Percentiles rank a stretch among this genome's conserved stretches.
phyloP scores from a whole-genome alignment of 345 rosid species.

The Laguncularia racemosa region DNA sequence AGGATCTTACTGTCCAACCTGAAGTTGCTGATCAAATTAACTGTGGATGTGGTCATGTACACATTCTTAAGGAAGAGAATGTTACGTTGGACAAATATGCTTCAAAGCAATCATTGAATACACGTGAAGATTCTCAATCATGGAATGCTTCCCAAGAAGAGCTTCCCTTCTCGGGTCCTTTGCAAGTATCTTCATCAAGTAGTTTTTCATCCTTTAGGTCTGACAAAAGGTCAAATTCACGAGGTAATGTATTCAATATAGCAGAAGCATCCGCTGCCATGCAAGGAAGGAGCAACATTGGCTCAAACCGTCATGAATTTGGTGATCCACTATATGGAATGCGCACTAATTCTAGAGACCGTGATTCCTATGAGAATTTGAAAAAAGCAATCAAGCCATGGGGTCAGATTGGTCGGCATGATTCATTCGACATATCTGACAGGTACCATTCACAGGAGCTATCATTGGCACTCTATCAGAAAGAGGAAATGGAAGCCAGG shows the following conservation, averaged over 20 bases:
- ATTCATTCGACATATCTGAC: conserved; percentile 80
- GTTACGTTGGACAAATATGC: too few relatives aligned
- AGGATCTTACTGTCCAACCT: too few relatives aligned
- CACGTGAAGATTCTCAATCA: not conserved
- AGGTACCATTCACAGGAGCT: conserved; percentile 87
- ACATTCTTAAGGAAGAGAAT: too few relatives aligned
- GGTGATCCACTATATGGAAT: conserved; percentile 22
- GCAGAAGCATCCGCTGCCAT: conserved; percentile 3
- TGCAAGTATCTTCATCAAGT: conserved; percentile 4
- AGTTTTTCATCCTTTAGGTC: not conserved
- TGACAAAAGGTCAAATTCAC: conserved; percentile 1
- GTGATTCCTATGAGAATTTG: conserved; percentile 41
- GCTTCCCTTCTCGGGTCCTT: not conserved
- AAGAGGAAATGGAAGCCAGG: conserved; percentile 61
- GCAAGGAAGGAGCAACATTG: conserved; percentile 33
- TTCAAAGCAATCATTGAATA: not conserved
- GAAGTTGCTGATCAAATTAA: too few relatives aligned
- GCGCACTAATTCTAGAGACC: conserved; percentile 46
- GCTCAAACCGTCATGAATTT: conserved; percentile 35
- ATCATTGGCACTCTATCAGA: conserved; percentile 57
- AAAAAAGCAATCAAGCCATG: conserved; percentile 61
- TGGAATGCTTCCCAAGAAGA: not conserved
- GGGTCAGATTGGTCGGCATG: conserved; percentile 73
- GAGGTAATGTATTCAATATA: not conserved
- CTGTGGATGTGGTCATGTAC: too few relatives aligned